Base-by-base conservation (phyloP, 108 stramenopile genomes). In the Skeletonema menzelii region DNA sequence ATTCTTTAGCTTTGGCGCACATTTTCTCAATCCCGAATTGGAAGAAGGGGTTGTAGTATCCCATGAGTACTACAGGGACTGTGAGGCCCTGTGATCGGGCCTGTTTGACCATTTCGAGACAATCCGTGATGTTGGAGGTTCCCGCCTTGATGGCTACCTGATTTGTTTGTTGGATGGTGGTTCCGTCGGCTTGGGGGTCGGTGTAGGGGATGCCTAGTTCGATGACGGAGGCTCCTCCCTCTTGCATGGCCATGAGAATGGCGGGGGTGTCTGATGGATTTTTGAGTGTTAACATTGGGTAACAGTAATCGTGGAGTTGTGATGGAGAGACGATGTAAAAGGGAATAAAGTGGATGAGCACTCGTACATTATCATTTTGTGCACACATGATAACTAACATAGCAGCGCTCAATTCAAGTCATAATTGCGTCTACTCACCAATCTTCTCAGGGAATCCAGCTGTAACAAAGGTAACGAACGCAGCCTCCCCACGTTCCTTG, bases 181-280 rank as follows among this genome's bases (percentile, higher is more conserved):
- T 90, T 27, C 99, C 99, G 78, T 99, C 99, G 19, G 99, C 99
- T 83, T 98, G 97, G 22, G 99, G 99, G 82, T 99, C 99, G 13
- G 97, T 97, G 91, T 98, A 99, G 26, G 99, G 99, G 37, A 99
- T 83, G 31, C 99, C 99, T 4, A 99, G 86, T 69, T 99, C 99
- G 79, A 99, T 98, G 34, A 99, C 69, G 58, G 97, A 82, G 4
- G 97, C 90, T 27, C 99, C 99, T 47, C 97, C 98, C 37, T 86
- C 90, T 84, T 99, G 94, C 89, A 99, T 91, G 60, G 93, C 97
- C 44, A 98, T 80, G 57, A 99, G 82, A 46, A 98, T 87, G n/a
- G 92, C 72, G 24, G 97, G 95, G 7, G 99, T 98, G 80, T 94
- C 94, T 92, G 67, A 5, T 26, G 11, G 46, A 58, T 47, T 47